These are phyloP conservation scores for Phaeoacremonium minimum DNA, from an alignment of 2,329 filamentous ascomycete species.

Conservation along the genomic window DNA sequence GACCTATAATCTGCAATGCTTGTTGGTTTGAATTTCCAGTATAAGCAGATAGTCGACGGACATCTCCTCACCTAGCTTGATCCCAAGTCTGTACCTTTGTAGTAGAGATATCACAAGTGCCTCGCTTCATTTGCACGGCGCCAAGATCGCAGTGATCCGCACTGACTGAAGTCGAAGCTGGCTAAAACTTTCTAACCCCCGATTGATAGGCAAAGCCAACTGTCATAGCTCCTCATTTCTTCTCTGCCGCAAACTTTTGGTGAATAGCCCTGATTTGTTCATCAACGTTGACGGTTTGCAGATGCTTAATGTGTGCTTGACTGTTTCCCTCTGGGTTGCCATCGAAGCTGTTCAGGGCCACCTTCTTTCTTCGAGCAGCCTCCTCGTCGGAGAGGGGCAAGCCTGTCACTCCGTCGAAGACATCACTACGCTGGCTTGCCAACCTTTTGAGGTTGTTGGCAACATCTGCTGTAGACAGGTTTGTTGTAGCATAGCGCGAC, in stretches of 20 bases:
- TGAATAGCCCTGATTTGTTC: constrained; percentile 73
- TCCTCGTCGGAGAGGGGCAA: constrained; percentile 70
- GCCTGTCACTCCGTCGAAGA: constrained; percentile 74
- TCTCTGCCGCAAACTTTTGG: constrained; percentile 44
- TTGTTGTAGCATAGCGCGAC: constrained; percentile 78
- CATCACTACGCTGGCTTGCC: constrained; percentile 79
- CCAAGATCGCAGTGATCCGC: no score
- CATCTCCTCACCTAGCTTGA: no score
- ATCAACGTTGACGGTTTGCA: constrained; percentile 72
- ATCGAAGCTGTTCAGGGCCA: constrained; percentile 62
- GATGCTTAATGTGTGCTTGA: constrained; percentile 48
- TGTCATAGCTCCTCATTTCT: constrained; percentile 12
- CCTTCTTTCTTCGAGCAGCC: constrained; percentile 69
- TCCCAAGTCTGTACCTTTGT: no score
- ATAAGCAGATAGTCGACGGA: no score
- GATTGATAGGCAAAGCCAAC: no score
- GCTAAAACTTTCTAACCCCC: no score
- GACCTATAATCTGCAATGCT: no score
- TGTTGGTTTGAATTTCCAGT: no score
- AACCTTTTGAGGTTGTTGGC: constrained; percentile 95
- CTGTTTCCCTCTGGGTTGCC: constrained; percentile 58
- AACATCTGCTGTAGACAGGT: constrained; percentile 79
- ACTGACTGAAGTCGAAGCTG: no score
- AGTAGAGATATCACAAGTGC: no score
- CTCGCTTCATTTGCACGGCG: no score